Percentiles rank a stretch among this genome's conserved stretches.
Conservation (phyloP, 1,284 basidiomycete species). For the Trametes polyzona region DNA sequence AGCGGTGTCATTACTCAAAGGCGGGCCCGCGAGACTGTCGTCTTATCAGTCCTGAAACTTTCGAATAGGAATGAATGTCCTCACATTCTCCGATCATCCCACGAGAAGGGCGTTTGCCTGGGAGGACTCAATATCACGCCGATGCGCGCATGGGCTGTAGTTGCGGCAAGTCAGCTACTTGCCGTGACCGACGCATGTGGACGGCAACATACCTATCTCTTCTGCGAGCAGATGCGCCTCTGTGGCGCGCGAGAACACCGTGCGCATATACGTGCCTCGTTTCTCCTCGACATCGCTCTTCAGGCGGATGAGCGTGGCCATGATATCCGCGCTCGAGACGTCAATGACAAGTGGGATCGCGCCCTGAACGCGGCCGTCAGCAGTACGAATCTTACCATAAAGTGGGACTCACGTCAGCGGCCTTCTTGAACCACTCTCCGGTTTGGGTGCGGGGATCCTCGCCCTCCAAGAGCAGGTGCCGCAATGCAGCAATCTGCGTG, state of each 20-base stretch:
- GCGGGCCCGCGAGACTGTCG: slow-evolving; percentile 55
- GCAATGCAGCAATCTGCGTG: slow-evolving; percentile 57
- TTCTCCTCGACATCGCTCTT: slow-evolving; percentile 72
- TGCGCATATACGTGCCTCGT: slow-evolving; percentile 56
- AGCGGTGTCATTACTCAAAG: slow-evolving; percentile 52
- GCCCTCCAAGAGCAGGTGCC: slow-evolving; percentile 51
- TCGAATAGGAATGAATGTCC: slow-evolving; percentile 9
- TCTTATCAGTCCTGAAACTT: neutral
- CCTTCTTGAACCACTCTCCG: slow-evolving; percentile 56
- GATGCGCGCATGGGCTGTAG: slow-evolving; percentile 46
- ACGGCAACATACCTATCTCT: slow-evolving; percentile 51
- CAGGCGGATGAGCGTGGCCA: slow-evolving; percentile 74
- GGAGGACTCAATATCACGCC: slow-evolving; percentile 57
- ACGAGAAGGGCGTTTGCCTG: slow-evolving; percentile 54
- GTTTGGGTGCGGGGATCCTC: slow-evolving; percentile 44
- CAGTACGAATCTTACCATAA: neutral
- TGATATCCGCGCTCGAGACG: slow-evolving; percentile 51
- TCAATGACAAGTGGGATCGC: slow-evolving; percentile 54
- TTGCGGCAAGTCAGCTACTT: slow-evolving; percentile 27
- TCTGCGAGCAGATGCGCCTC: slow-evolving; percentile 79
- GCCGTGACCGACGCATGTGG: too few species aligned
- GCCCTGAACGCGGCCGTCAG: slow-evolving; percentile 22
- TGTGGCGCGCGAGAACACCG: slow-evolving; percentile 73
- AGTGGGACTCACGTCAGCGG: slow-evolving; percentile 57
- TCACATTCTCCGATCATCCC: slow-evolving; percentile 52